Conservation (phyloP, 768 basidiomycete genomes). For the Rhodotorula taiwanensis region DNA sequence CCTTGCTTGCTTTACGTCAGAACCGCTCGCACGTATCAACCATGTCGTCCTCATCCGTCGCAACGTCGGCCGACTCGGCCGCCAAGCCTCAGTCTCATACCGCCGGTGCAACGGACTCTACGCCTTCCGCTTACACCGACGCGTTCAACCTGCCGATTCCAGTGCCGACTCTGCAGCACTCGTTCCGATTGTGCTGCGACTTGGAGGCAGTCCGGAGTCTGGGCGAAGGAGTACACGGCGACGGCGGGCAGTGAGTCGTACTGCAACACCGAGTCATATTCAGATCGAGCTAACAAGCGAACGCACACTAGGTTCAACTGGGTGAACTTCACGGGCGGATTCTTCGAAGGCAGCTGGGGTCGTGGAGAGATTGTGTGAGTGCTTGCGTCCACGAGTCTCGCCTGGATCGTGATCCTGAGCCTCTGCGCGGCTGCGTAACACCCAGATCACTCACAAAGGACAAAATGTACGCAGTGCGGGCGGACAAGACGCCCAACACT, state of each 20-base stretch:
- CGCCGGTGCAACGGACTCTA: not conserved
- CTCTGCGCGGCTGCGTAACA: too few species aligned
- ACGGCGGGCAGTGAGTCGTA: constrained; percentile 25
- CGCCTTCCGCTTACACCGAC: not conserved
- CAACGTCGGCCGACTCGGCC: too few species aligned
- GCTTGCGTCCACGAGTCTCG: not conserved
- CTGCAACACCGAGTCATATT: too few species aligned
- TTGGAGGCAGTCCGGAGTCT: constrained; percentile 23
- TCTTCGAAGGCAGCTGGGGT: constrained; percentile 14
- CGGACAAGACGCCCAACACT: constrained; percentile 28
- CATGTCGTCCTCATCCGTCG: too few species aligned
- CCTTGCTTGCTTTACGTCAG: too few species aligned
- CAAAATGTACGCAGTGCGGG: constrained; percentile 1
- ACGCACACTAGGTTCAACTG: constrained; percentile 12
- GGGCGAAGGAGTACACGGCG: constrained; percentile 21
- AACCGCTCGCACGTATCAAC: too few species aligned
- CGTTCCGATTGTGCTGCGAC: constrained; percentile 28
- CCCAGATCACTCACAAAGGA: not conserved
- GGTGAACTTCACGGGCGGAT: constrained; percentile 31
- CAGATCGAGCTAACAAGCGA: not conserved
- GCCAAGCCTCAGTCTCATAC: not conserved
- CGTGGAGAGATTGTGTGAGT: constrained; percentile 19
- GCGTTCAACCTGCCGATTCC: constrained; percentile 18
- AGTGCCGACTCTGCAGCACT: not conserved
- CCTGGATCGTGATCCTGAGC: too few species aligned